Conservation (phyloP, 768 basidiomycete genomes). For the Lentinula edodes region DNA sequence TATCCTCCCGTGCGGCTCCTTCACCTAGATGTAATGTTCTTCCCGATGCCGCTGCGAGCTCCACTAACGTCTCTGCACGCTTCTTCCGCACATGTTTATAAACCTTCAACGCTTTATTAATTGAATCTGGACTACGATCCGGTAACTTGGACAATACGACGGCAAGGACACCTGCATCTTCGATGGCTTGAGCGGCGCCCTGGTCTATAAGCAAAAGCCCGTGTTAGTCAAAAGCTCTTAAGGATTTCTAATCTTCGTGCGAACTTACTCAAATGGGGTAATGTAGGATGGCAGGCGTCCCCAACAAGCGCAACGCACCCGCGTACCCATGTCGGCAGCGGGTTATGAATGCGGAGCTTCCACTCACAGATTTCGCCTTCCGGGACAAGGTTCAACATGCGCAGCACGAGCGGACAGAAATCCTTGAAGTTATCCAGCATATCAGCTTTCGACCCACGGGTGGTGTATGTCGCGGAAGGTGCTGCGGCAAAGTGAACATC, state of each 20-base stretch:
- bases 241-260: too few species aligned
- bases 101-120: conserved; percentile 12
- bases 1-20: conserved; percentile 11
- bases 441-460: conserved; percentile 23
- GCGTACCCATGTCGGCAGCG: conserved; percentile 30
- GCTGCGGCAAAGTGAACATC: conserved; percentile 27
- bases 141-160: conserved; percentile 18
- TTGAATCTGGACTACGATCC: not conserved
- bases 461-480: conserved; percentile 27
- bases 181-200: conserved; percentile 35
- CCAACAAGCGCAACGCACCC: conserved; percentile 25
- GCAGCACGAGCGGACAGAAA: conserved; percentile 28
- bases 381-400: conserved; percentile 26
- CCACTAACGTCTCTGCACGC: conserved; percentile 14
- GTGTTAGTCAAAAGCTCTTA: too few species aligned
- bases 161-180: conserved; percentile 31
- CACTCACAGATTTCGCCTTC: conserved; percentile 31
- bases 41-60: conserved; percentile 14
- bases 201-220: conserved; percentile 9
- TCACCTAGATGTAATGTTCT: conserved; percentile 11
- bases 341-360: conserved; percentile 31
- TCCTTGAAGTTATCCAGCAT: conserved; percentile 27
- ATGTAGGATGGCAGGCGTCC: conserved; percentile 27
- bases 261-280: conserved; percentile 5
- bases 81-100: conserved; percentile 18